Conservation (phyloP, 1,284 basidiomycete species). For the Ustilago trichophora region DNA sequence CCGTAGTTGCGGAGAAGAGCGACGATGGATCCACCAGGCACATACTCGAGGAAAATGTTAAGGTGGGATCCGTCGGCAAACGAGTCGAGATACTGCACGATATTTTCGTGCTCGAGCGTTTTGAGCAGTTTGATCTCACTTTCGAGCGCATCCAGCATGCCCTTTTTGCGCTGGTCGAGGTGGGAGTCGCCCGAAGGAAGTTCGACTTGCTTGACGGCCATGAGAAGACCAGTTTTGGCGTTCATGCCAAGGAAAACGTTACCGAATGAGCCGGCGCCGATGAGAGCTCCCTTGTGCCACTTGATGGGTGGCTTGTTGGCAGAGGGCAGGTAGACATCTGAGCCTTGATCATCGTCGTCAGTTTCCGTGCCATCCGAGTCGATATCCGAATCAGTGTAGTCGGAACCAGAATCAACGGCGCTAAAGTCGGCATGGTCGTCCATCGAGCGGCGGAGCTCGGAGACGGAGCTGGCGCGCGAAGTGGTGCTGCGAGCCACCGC, state of each 20-base stretch:
- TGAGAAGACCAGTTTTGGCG: conserved; percentile 87
- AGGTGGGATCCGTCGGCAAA: conserved; percentile 71
- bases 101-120: conserved; percentile 93
- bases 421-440: conserved; percentile 39
- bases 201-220: conserved; percentile 99
- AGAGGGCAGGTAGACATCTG: conserved; percentile 15
- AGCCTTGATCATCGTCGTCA: conserved; percentile 21
- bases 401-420: conserved; percentile 48
- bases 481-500: conserved; percentile 41
- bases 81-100: conserved; percentile 86
- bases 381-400: conserved; percentile 30
- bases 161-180: conserved; percentile 91
- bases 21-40: conserved; percentile 95
- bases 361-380: conserved; percentile 34
- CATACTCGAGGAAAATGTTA: conserved; percentile 99
- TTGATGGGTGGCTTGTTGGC: conserved; percentile 74
- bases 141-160: conserved; percentile 93
- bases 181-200: conserved; percentile 84
- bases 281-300: conserved; percentile 98
- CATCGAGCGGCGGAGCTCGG: conserved; percentile 54
- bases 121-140: conserved; percentile 95
- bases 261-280: conserved; percentile 79
- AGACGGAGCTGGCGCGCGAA: conserved; percentile 40
- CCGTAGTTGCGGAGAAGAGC: conserved; percentile 92
- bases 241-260: conserved; percentile 88